Percentiles rank a stretch among this genome's conserved stretches.
Conservation (phyloP, 768 basidiomycete genomes). For the Boletus sp. region DNA sequence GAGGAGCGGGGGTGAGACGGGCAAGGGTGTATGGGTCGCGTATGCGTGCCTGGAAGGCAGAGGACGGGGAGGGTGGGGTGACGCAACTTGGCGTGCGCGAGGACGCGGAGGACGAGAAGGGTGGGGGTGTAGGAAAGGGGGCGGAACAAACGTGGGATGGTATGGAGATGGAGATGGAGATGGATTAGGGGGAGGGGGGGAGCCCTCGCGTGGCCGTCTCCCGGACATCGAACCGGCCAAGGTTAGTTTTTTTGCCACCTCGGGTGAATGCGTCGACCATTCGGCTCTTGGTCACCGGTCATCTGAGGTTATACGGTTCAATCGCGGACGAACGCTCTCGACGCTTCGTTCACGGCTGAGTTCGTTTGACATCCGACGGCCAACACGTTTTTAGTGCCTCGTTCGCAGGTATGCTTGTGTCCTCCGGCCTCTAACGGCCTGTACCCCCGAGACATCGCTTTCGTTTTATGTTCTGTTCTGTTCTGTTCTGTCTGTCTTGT, state of each 20-base stretch:
- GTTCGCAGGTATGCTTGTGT: not conserved
- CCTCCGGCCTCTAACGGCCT: not conserved
- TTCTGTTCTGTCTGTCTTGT: not conserved
- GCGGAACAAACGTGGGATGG: conserved; percentile 37
- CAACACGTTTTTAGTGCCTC: not conserved
- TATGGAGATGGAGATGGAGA: conserved; percentile 52
- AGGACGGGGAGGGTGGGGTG: not conserved
- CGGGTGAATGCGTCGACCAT: not conserved
- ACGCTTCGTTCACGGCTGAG: not conserved
- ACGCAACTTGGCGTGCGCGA: not conserved
- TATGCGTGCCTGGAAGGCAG: not conserved
- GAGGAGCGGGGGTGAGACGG: not conserved
- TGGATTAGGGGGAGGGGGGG: conserved; percentile 13
- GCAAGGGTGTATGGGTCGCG: not conserved
- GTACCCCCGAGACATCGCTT: not conserved
- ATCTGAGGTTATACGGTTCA: too few species aligned
- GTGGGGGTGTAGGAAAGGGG: too few species aligned
- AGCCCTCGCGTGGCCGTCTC: too few species aligned
- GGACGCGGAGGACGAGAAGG: not conserved
- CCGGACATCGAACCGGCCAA: not conserved
- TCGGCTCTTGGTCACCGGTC: not conserved
- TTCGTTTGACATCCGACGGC: not conserved
- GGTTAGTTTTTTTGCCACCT: not conserved
- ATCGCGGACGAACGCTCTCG: too few species aligned
- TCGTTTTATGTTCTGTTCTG: not conserved